Evolutionary conservation across 768 basidiomycete species (phyloP), one percentile per base, ranked within the genome.

Genomic region (Naganishia antarctica): DNA sequence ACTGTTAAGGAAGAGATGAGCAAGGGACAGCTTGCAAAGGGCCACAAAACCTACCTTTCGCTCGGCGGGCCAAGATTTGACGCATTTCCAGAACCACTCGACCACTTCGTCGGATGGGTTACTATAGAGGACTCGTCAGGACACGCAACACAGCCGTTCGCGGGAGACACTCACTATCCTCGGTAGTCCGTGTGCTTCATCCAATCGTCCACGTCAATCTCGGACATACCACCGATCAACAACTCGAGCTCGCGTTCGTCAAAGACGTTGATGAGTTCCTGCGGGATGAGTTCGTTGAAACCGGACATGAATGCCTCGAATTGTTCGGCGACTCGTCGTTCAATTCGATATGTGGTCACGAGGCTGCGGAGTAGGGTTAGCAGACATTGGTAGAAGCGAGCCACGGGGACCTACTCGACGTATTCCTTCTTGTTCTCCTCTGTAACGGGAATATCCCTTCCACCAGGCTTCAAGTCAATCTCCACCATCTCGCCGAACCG

Each of bases 1-100:
- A 92, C 81, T 60, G 28, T 53, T 32, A 26, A 34, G 18, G 50
- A 12, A 41, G 25, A 1, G 40, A 23, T 37, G 25, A 25, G 26
- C 25, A 13, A 29, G 41, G 12, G n/a, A 29, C 13, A 18, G 23
- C 15, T 47, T 18, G 6, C 4, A 1, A 46, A 13, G 31, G 8
- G n/a, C 18, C 47, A 31, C 21, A 41, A 46, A 40, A 63, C 69
- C 13, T 13, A 67, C 61, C 66, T 99, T 99, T 79, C 93, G 87
- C 81, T 99, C 96, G 0, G 94, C 87, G 12, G 96, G 94, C 96
- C 96, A 99, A 71, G 87, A 86, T 70, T 90, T 88, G 47, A 99
- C 90, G 72, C 91, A 92, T 80, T 97, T 91, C 96, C 96, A 99
- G 87, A 99, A 99, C 96, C 96, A 99, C 74, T 97, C 91, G 63